These are phyloP conservation scores for Sphaceloma murrayae DNA, from an alignment of 2,329 filamentous ascomycete genomes.

Conservation along the genomic window DNA sequence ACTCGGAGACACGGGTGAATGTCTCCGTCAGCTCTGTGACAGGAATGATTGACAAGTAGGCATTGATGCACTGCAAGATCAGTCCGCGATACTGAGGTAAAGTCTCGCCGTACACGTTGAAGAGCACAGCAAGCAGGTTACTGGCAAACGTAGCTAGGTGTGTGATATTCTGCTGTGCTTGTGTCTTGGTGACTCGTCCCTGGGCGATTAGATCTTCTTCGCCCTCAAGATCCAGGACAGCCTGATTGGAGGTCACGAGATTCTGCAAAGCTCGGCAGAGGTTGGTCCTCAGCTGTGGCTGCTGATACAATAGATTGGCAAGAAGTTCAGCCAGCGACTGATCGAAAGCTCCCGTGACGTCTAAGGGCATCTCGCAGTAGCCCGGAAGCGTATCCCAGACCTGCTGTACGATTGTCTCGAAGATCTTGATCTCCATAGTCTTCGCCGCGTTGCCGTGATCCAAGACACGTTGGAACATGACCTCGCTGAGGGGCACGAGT, in stretches of 20 bases:
- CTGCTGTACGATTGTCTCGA: constrained; percentile 90
- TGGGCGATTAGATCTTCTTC: constrained; percentile 66
- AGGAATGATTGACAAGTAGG: constrained; percentile 68
- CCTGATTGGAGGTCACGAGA: constrained; percentile 84
- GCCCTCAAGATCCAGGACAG: constrained; percentile 59
- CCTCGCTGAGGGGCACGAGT: constrained; percentile 80
- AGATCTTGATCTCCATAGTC: constrained; percentile 95
- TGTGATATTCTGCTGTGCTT: constrained; percentile 70
- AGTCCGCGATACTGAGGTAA: constrained; percentile 83
- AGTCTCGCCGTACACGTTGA: constrained; percentile 97
- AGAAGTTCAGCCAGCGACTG: constrained; percentile 81
- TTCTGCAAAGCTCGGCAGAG: constrained; percentile 79
- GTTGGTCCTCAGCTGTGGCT: constrained; percentile 76
- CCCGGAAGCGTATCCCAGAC: constrained; percentile 90
- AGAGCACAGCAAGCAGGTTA: constrained; percentile 91
- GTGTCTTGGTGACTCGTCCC: constrained; percentile 63
- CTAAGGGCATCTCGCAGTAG: constrained; percentile 86
- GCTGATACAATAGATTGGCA: constrained; percentile 85
- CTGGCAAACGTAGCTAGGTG: constrained; percentile 70
- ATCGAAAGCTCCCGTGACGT: constrained; percentile 60
- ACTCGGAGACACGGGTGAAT: constrained; percentile 74
- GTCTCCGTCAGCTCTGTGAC: constrained; percentile 69
- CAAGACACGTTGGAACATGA: constrained; percentile 79
- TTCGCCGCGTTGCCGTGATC: constrained; percentile 75
- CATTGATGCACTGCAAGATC: constrained; percentile 89